phyloP scores from a whole-genome alignment of 2,329 filamentous ascomycete genomes.

The Alternaria brassicicola region DNA sequence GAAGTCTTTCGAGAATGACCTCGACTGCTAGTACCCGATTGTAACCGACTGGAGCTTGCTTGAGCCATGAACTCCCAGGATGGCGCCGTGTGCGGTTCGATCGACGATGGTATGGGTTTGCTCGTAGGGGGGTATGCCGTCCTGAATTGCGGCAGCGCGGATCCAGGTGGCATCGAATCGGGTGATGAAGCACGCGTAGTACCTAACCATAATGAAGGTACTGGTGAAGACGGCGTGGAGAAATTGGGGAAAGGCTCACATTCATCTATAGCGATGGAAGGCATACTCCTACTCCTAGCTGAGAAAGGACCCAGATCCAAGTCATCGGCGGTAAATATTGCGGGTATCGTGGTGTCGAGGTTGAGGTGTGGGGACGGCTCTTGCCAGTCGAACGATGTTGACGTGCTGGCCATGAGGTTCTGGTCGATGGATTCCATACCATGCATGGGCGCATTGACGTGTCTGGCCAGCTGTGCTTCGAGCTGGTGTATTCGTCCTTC shows the following conservation, averaged over 20 bases:
- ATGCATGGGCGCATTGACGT: conserved; percentile 45
- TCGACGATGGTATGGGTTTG: conserved; percentile 31
- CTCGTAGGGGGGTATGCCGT: conserved; percentile 22
- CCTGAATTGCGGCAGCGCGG: conserved; percentile 30
- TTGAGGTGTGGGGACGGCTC: conserved; percentile 33
- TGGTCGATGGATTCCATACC: conserved; percentile 45
- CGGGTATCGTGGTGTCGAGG: conserved; percentile 36
- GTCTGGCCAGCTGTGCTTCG: conserved; percentile 44
- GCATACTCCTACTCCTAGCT: conserved; percentile 34
- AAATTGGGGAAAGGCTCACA: conserved; percentile 42
- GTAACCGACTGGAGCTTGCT: conserved; percentile 26
- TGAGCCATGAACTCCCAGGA: conserved; percentile 48
- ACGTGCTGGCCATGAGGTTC: conserved; percentile 32
- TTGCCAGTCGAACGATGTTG: conserved; percentile 41
- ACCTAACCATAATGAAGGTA: conserved; percentile 47
- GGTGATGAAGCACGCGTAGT: conserved; percentile 46
- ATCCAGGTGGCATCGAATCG: conserved; percentile 38
- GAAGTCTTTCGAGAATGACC: conserved; percentile 42
- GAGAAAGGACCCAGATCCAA: conserved; percentile 35
- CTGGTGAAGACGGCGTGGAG: conserved; percentile 42
- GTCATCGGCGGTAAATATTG: conserved; percentile 32
- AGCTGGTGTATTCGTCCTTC: conserved; percentile 48
- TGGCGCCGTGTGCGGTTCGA: conserved; percentile 38
- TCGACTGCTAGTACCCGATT: conserved; percentile 27
- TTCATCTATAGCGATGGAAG: conserved; percentile 47